These are phyloP conservation scores for Claviceps pazoutovae DNA, from an alignment of 2,329 filamentous ascomycete genomes.

Conservation along the genomic window DNA sequence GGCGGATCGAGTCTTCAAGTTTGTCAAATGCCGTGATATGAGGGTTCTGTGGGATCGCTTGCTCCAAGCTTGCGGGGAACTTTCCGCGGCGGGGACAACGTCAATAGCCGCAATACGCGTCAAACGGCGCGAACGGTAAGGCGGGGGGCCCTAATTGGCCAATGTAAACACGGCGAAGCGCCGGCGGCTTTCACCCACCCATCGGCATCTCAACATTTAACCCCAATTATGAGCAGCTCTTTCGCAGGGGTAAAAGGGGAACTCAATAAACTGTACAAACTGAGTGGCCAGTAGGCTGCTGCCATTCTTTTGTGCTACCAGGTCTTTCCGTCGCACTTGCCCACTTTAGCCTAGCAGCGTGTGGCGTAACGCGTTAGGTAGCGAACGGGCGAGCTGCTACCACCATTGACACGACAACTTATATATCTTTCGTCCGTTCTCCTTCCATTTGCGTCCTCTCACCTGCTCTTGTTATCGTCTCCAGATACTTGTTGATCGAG, in stretches of 20 bases:
- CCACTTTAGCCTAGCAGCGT: background rate
- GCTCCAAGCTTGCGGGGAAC: background rate
- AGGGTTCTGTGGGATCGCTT: background rate
- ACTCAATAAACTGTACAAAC: too few species aligned
- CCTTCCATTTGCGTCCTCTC: background rate
- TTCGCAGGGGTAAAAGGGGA: too few species aligned
- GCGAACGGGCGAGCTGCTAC: background rate
- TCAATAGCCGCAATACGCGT: conserved; percentile 6
- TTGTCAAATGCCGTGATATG: conserved; percentile 6
- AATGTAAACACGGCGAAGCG: background rate
- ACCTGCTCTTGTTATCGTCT: background rate
- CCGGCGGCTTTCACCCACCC: background rate
- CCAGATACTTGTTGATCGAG: background rate
- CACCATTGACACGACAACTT: background rate
- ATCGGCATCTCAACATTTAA: background rate
- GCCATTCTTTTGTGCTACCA: too few species aligned
- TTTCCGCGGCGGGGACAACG: conserved; percentile 1
- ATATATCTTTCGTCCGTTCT: background rate
- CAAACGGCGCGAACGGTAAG: background rate
- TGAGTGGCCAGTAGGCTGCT: too few species aligned
- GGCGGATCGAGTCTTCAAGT: conserved; percentile 5
- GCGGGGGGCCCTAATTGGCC: background rate
- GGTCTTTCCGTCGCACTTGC: background rate
- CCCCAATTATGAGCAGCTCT: background rate
- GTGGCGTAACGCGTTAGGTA: too few species aligned